Percentiles rank a stretch among this genome's conserved stretches.
Conservation (phyloP, 1,139 yeast species). For the Geotrichum macrosporum region DNA sequence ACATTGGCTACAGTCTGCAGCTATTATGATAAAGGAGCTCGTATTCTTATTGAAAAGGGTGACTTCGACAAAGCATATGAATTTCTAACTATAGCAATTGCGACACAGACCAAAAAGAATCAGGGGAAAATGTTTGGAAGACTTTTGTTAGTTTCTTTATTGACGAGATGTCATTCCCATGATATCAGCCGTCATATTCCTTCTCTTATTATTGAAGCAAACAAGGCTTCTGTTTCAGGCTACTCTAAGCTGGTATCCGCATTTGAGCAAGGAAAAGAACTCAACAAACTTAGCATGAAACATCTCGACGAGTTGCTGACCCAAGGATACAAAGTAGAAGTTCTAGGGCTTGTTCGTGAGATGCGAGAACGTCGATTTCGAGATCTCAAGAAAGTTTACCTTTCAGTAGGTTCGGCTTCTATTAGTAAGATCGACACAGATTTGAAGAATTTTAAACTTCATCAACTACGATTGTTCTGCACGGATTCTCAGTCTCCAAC, state of each 20-base stretch:
- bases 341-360: slow-evolving; percentile 5
- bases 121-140: slow-evolving; percentile 21
- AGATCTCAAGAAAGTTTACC: slow-evolving; percentile 8
- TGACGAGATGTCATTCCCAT: slow-evolving; percentile 20
- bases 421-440: slow-evolving; percentile 4
- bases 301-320: background rate
- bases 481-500: background rate
- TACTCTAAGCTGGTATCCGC: slow-evolving; percentile 13
- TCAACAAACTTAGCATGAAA: background rate
- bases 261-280: background rate
- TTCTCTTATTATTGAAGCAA: slow-evolving; percentile 4
- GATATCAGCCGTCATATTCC: slow-evolving; percentile 13
- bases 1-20: slow-evolving; percentile 16
- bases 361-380: slow-evolving; percentile 12
- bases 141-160: slow-evolving; percentile 22
- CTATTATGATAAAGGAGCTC: slow-evolving; percentile 31
- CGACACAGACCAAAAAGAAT: slow-evolving; percentile 18
- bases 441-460: background rate
- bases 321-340: slow-evolving; percentile 1
- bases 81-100: slow-evolving; percentile 27
- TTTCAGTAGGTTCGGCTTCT: slow-evolving; percentile 6
- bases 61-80: slow-evolving; percentile 28
- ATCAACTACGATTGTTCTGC: background rate
- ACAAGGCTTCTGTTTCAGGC: background rate
- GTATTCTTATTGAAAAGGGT: slow-evolving; percentile 24